These are phyloP conservation scores for Lyophyllum atratum DNA, from an alignment of 768 basidiomycete species.

Conservation along the genomic window DNA sequence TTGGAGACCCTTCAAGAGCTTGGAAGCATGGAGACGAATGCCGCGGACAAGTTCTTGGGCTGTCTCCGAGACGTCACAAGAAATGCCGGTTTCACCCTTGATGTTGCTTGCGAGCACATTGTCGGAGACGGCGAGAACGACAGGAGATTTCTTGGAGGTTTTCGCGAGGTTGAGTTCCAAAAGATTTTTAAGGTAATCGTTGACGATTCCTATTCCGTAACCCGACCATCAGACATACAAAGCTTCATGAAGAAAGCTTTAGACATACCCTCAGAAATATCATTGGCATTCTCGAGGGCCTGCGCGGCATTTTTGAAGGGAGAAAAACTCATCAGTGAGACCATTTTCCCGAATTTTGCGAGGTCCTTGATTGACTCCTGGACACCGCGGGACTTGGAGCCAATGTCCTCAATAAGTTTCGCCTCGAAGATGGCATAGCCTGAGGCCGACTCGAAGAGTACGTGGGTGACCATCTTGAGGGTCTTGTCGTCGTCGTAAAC, in stretches of 20 bases:
- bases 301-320: conserved; percentile 94
- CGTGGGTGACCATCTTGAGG: conserved; percentile 70
- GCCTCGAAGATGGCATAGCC: conserved; percentile 93
- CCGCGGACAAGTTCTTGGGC: conserved; percentile 88
- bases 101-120: conserved; percentile 74
- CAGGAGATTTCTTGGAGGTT: conserved; percentile 64
- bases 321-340: conserved; percentile 84
- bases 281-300: conserved; percentile 94
- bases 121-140: conserved; percentile 83
- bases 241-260: neutral
- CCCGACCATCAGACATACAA: conserved; percentile 3
- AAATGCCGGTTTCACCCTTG: conserved; percentile 66
- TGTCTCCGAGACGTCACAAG: conserved; percentile 81
- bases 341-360: conserved; percentile 90
- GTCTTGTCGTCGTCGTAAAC: conserved; percentile 34
- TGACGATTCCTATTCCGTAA: conserved; percentile 66
- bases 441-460: conserved; percentile 91
- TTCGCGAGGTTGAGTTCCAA: conserved; percentile 88
- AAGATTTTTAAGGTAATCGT: conserved; percentile 79
- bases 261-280: conserved; percentile 81
- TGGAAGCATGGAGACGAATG: conserved; percentile 87
- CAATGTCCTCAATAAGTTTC: conserved; percentile 86
- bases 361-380: conserved; percentile 89
- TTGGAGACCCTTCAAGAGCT: conserved; percentile 87
- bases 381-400: conserved; percentile 70